Evolutionary conservation across 306 rosid genomes (phyloP).

Genomic region (Pyrus pyrifolia): DNA sequence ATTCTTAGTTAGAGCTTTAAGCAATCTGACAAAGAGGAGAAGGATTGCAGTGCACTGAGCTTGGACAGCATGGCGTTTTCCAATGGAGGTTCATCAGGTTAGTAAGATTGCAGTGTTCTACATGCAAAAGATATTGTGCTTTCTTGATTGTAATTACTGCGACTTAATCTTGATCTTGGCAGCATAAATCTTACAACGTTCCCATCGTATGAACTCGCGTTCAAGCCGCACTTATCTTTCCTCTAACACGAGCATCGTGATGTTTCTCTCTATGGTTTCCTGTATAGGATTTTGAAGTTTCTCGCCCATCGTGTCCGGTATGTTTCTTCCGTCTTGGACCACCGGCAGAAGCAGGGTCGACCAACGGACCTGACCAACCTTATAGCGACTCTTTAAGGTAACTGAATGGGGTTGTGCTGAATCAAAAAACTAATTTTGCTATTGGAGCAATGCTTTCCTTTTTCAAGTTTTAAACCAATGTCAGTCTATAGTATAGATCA

Average conservation of each 20-base stretch:
- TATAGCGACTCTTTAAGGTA: slow-evolving; percentile 60
- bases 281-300: slow-evolving; percentile 32
- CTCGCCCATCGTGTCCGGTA: slow-evolving; percentile 35
- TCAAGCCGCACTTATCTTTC: slow-evolving; percentile 46
- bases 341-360: slow-evolving; percentile 39
- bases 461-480: background rate
- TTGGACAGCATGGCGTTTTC: too few species aligned
- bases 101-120: too few species aligned
- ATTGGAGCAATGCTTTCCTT: too few species aligned
- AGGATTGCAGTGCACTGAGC: too few species aligned
- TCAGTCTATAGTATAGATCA: background rate
- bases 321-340: slow-evolving; percentile 61
- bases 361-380: slow-evolving; percentile 86
- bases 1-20: too few species aligned
- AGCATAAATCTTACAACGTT: background rate
- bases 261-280: slow-evolving; percentile 29
- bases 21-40: too few species aligned
- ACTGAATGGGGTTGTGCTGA: slow-evolving; percentile 50
- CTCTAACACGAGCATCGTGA: slow-evolving; percentile 37
- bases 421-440: too few species aligned
- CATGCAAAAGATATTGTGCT: too few species aligned
- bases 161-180: too few species aligned
- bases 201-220: slow-evolving; percentile 18
- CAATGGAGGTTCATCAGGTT: too few species aligned
- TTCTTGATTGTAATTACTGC: too few species aligned